Base-by-base conservation (phyloP, 768 basidiomycete species). In the Lactarius akahatsu region DNA sequence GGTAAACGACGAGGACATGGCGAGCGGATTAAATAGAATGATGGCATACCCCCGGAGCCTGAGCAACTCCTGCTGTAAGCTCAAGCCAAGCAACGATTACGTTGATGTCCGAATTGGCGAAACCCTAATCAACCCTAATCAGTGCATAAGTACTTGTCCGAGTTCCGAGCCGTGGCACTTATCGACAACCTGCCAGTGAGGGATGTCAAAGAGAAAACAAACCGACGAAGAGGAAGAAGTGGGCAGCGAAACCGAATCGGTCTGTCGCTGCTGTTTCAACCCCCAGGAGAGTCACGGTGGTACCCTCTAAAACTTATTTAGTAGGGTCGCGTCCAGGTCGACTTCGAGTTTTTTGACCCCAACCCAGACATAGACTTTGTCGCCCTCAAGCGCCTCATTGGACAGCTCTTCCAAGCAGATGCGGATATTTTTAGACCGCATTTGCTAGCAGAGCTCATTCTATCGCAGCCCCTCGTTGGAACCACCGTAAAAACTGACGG, bases 401-500 rank as follows among this genome's bases (percentile, higher is more conserved):
- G 73, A 0, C 91, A 92, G 75, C 85, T 91, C 32, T 87, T 93
- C 70, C 82, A 86, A 30, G 77, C 80, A 45, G 96, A 98, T 74
- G 87, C 92, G 0, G 86, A 90, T 57, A 73, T 78, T 7, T 79
- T 99, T 43, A 80, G 89, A 70, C 77, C 91, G 1, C 83, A 89
- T 62, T 87, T 88, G 6, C 82, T 99, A 3, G 83, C 91, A 0
- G 92, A 96, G 62, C 81, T 96, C 32, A 85, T 98, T 18, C 77
- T 96, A 18, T 78, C 82, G 1, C 90, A 93, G 70, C 86, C 89
- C 0, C 78, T 80, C 15, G 85, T 95, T 5, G 96, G 96, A 20
- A 92, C 91, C 40, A 94, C 92, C 0, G 87, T 98, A 72, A 98
- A 98, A 78, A 92, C 91, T 13, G 96, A 98, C 75, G 92, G 91